Conservation (phyloP, 305 asterid genomes). For the Fraxinus latifolia region DNA sequence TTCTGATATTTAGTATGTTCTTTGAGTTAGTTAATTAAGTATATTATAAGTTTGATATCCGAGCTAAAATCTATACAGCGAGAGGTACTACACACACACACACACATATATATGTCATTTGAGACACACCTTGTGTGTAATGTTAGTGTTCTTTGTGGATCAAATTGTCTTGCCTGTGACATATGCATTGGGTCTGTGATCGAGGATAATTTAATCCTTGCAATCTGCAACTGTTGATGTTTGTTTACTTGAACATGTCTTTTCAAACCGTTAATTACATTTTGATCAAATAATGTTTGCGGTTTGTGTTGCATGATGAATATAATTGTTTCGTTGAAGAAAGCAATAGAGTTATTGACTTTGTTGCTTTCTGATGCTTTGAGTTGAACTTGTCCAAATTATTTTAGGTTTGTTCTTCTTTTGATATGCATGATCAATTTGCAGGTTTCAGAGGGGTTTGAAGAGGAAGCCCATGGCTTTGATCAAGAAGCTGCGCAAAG, state of each 20-base stretch:
- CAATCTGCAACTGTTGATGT: neutral
- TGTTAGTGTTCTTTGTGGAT: neutral
- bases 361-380: neutral
- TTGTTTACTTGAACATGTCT: neutral
- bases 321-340: neutral
- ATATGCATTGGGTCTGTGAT: neutral
- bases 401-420: neutral
- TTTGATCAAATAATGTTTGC: neutral
- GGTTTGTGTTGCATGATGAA: neutral
- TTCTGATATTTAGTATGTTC: neutral
- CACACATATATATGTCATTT: neutral
- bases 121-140: neutral
- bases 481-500: conserved; percentile 83
- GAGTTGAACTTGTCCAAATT: neutral
- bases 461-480: conserved; percentile 90
- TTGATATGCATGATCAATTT: conserved; percentile 1
- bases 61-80: neutral
- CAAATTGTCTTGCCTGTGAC: neutral
- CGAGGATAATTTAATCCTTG: neutral
- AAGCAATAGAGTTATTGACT: neutral
- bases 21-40: neutral
- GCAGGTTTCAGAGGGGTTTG: conserved; percentile 79
- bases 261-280: neutral
- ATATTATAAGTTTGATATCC: neutral
- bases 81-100: neutral